Evolutionary conservation across 2,329 filamentous ascomycete genomes (phyloP), one percentile per base, ranked within the genome.

Genomic region (Mariannaea sp.): DNA sequence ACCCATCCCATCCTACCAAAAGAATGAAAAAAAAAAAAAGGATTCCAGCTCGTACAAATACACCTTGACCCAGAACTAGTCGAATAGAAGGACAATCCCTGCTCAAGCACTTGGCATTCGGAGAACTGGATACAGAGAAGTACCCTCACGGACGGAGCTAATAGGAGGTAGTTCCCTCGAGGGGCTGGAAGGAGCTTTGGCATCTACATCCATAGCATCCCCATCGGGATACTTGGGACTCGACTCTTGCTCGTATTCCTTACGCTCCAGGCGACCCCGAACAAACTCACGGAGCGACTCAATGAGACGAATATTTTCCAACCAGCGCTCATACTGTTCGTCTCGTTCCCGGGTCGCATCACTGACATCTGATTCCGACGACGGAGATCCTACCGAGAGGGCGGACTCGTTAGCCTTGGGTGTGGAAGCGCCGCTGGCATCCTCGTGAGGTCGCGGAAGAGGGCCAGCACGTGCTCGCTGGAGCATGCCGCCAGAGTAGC

Each of bases 401-500:
- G 72, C 72, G 12, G 76, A 72, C 58, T 79, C 77, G 40, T 60
- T 63, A 10, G 65, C 69, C 67, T 77, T 78, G 55, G 77, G 78
- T 0, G 78, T 78, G 10, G 74, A 68, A 5, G 73, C 70, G 6
- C 73, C 69, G 17, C 73, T 74, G 9, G 68, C 70, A 30, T 75
- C 68, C 53, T 73, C 67, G 20, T 68, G 71, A 32, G 64, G 67
- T 35, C 64, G 68, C 13, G 75, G 73, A 20, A 76, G 73, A 30
- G 78, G 72, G 13, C 73, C 73, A 14, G 72, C 74, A 58, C 73
- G 78, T 35, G 80, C 79, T 46, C 80, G 79, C 72, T 88, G 86
- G 35, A 88, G 80, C 77, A 88, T 82, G 42, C 85, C 84, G 33
- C 85, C 84, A 27, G 84, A 84, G 72, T 84, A 87, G 55, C 85